Conservation (phyloP, 495 filamentous ascomycete species). For the Viridothelium virens region DNA sequence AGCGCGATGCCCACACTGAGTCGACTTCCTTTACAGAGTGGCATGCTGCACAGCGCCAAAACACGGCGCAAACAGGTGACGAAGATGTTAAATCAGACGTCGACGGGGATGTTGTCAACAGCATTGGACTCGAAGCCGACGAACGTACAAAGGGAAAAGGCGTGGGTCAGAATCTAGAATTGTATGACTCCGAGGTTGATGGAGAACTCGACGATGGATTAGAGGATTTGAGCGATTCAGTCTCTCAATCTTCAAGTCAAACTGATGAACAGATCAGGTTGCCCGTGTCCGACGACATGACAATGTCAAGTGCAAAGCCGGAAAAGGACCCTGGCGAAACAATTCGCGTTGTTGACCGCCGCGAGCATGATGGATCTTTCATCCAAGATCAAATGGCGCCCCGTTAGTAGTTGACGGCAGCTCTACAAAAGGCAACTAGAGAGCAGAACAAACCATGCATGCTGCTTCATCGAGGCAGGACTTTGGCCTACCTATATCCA, state of each 20-base stretch:
- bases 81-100: not conserved
- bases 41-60: not conserved
- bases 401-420: too few species aligned
- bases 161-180: not conserved
- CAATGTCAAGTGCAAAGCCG: too few species aligned
- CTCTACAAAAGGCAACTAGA: too few species aligned
- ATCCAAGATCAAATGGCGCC: too few species aligned
- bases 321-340: too few species aligned
- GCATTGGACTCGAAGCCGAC: not conserved
- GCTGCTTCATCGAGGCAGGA: too few species aligned
- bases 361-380: too few species aligned
- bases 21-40: not conserved
- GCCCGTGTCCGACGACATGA: too few species aligned
- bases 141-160: not conserved
- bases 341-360: too few species aligned
- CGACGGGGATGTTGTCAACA: not conserved
- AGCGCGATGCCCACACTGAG: not conserved
- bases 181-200: not conserved
- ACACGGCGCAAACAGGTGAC: not conserved
- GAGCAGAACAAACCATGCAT: too few species aligned
- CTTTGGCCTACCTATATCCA: too few species aligned
- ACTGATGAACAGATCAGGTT: too few species aligned
- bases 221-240: not conserved
- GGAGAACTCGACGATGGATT: not conserved
- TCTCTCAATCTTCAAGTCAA: not conserved